Evolutionary conservation across 148 eudicot genomes (phyloP), one percentile per base, ranked within the genome.

Genomic region (Linanthus parryae): DNA sequence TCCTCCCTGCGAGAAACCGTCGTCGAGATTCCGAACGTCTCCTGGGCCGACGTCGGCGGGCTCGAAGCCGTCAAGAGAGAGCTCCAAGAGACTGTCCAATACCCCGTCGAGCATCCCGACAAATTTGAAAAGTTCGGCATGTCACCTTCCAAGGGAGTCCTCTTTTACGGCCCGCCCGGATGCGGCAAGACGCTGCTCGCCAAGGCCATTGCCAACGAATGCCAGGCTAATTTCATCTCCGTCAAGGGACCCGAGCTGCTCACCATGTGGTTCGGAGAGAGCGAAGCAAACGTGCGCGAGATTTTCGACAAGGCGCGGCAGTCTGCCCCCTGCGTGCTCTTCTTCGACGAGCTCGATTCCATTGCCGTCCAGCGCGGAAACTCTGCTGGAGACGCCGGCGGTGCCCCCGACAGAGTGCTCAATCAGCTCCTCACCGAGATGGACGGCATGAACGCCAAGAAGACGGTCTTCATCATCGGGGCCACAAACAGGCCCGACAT

Each of bases 11-110:
- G 73, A 3, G 73, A 68, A 54, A 68, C 73, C 1, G 67, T 68
- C 49, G 67, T 68, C 20, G 73, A 68, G 54, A 64, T 68, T 35
- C 73, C 73, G 3, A 68, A 68, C 44, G 62, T 56, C 49, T 27
- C 44, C 48, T 68, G 73, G 73, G 63, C 48, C 15, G 73, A 68
- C 51, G 62, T 68, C 28, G 73, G 73, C 23, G 67, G 73, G 19
- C 61, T 68, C 27, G 73, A 68, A 27, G 62, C 56, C 30, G 67
- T 68, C 25, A 68, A 68, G 56, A 33, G 67, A 52, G 73, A 68
- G 42, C 73, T 68, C 40, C 73, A 68, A 41, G 67, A 68, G 71
- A 66, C 71, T 16, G 71, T 66, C 26, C 71, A 66, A 66, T 59
- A 66, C 35, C 71, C 71, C 5, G 71, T 66, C 31, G 71, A 66